Evolutionary conservation across 2,329 filamentous ascomycete genomes (phyloP).

Genomic region (Hymenoscyphus albidus): DNA sequence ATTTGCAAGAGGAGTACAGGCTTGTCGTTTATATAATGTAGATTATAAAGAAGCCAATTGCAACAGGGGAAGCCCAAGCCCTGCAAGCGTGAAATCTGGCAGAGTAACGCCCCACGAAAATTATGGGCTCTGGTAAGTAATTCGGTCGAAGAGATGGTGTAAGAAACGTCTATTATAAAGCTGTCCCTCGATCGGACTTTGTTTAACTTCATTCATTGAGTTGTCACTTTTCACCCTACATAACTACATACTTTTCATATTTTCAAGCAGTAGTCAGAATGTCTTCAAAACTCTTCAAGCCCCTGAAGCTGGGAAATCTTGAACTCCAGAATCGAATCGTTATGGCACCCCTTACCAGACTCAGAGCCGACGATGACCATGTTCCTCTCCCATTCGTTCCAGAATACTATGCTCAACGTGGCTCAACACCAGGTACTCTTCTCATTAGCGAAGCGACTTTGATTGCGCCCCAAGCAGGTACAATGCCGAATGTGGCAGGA

Average conservation of each 20-base stretch:
- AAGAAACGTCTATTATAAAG: neutral
- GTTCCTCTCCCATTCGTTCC: slow-evolving; percentile 42
- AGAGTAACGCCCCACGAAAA: too few species aligned
- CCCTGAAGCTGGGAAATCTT: slow-evolving; percentile 36
- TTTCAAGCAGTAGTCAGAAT: neutral
- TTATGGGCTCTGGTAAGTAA: too few species aligned
- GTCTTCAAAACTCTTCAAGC: slow-evolving; percentile 41
- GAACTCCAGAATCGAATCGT: slow-evolving; percentile 44
- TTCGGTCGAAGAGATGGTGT: too few species aligned
- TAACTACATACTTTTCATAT: neutral
- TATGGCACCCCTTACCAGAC: slow-evolving; percentile 56
- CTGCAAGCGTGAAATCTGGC: too few species aligned
- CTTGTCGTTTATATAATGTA: too few species aligned
- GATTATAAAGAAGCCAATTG: too few species aligned
- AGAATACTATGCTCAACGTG: slow-evolving; percentile 53
- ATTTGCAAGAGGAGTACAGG: too few species aligned
- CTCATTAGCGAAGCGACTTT: slow-evolving; percentile 55
- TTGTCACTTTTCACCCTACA: neutral
- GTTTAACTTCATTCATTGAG: neutral
- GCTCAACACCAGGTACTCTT: slow-evolving; percentile 47
- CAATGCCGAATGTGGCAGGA: slow-evolving; percentile 47
- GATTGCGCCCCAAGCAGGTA: slow-evolving; percentile 46
- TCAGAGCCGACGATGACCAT: slow-evolving; percentile 45
- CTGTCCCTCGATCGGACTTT: neutral
- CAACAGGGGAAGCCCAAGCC: too few species aligned